A percentile compares a stretch with the other conserved stretches of the same genome.
phyloP scores from a whole-genome alignment of 1,284 basidiomycete species.

The Cryptococcus sp. region DNA sequence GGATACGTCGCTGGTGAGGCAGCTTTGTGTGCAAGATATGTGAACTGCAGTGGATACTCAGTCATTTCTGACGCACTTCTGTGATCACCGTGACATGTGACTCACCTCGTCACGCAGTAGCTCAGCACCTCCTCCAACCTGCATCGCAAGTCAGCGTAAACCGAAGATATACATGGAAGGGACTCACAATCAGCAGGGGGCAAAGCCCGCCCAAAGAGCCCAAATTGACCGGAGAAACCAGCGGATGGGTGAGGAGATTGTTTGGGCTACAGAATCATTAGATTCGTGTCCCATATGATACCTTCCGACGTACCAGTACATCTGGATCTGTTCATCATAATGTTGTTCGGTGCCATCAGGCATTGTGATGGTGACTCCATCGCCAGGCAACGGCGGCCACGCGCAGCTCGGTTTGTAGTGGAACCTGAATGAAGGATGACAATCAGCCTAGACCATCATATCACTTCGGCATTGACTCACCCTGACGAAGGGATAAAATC shows the following conservation, averaged over 20 bases:
- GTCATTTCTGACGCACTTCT: constrained; percentile 1
- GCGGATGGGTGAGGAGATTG: constrained; percentile 56
- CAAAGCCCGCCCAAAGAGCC: constrained; percentile 59
- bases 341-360: constrained; percentile 34
- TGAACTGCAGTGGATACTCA: constrained; percentile 43
- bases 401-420: constrained; percentile 50
- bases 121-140: constrained; percentile 56
- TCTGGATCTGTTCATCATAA: constrained; percentile 56
- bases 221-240: constrained; percentile 57
- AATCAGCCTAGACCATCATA: constrained; percentile 5
- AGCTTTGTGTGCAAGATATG: constrained; percentile 57
- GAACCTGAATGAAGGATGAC: constrained; percentile 34
- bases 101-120: constrained; percentile 51
- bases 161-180: background rate
- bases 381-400: constrained; percentile 52
- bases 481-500: constrained; percentile 49
- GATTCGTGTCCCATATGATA: background rate
- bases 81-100: background rate
- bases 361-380: constrained; percentile 41
- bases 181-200: constrained; percentile 55
- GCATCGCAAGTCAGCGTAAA: background rate
- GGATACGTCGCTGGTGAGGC: constrained; percentile 54
- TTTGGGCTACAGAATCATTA: constrained; percentile 47
- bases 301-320: constrained; percentile 51
- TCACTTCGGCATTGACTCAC: constrained; percentile 19